phyloP scores from a whole-genome alignment of 2,329 filamentous ascomycete genomes.

The Phaeosphaeriaceae sp. region DNA sequence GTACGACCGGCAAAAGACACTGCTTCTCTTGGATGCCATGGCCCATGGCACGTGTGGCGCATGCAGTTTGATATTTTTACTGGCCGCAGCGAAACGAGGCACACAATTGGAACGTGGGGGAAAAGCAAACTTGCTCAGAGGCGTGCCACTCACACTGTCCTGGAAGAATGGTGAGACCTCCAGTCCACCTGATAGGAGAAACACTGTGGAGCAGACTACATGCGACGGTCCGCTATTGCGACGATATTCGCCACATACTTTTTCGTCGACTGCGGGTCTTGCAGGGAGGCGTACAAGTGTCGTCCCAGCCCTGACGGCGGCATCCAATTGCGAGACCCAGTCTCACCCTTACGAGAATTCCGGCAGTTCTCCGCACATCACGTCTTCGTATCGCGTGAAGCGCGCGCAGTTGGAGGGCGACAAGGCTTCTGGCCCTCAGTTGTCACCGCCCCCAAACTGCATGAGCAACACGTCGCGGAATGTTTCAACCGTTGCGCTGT shows the following conservation, averaged over 20 bases:
- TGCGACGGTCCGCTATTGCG: slow-evolving; percentile 6
- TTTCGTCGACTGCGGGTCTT: not conserved
- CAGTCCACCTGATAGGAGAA: slow-evolving; percentile 11
- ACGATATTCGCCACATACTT: slow-evolving; percentile 3
- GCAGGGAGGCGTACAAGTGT: not conserved
- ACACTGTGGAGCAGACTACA: not conserved
- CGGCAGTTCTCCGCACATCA: not conserved
- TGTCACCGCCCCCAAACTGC: slow-evolving; percentile 6
- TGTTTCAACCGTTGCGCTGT: slow-evolving; percentile 2
- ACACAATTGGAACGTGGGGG: slow-evolving; percentile 19
- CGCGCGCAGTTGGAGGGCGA: not conserved
- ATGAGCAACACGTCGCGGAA: slow-evolving; percentile 1
- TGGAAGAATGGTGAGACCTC: slow-evolving; percentile 6
- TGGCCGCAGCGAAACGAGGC: slow-evolving; percentile 15
- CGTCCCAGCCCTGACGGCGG: not conserved
- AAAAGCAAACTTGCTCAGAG: slow-evolving; percentile 17
- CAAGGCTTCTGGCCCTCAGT: not conserved
- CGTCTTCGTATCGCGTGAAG: slow-evolving; percentile 2
- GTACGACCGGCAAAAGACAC: slow-evolving; percentile 21
- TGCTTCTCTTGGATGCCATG: slow-evolving; percentile 18
- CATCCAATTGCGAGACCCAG: not conserved
- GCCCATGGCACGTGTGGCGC: slow-evolving; percentile 9
- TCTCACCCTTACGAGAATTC: not conserved
- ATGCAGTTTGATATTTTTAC: slow-evolving; percentile 14
- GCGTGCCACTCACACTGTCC: slow-evolving; percentile 6